Conservation (phyloP, 805 yeast species). For the Ogataea chonburiensis region DNA sequence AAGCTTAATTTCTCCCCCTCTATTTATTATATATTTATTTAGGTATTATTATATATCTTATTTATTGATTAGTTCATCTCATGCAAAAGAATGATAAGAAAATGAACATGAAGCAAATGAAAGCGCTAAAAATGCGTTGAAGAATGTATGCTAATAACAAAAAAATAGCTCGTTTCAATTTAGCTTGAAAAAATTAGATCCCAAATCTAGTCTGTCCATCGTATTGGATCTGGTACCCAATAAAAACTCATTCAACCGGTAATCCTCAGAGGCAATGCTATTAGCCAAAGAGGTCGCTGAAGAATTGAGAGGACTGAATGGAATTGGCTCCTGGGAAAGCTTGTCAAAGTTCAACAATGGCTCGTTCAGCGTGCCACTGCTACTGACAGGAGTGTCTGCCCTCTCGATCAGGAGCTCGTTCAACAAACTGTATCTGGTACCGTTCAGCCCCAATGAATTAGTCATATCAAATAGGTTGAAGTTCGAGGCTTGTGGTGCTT, state of each 20-base stretch:
- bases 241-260: slow-evolving; percentile 50
- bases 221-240: slow-evolving; percentile 57
- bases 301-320: slow-evolving; percentile 25
- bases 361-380: slow-evolving; percentile 7
- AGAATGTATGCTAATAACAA: slow-evolving; percentile 11
- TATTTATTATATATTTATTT: slow-evolving; percentile 7
- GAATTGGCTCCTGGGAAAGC: slow-evolving; percentile 28
- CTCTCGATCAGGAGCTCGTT: slow-evolving; percentile 21
- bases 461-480: slow-evolving; percentile 19
- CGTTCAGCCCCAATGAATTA: slow-evolving; percentile 26
- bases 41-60: slow-evolving; percentile 12
- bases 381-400: slow-evolving; percentile 3
- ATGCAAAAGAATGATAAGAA: slow-evolving; percentile 7
- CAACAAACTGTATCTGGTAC: slow-evolving; percentile 21
- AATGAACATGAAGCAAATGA: slow-evolving; percentile 13
- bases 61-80: slow-evolving; percentile 8
- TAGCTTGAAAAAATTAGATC: slow-evolving; percentile 41
- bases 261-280: slow-evolving; percentile 25
- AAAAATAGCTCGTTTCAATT: slow-evolving; percentile 27
- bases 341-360: slow-evolving; percentile 20
- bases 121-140: slow-evolving; percentile 12
- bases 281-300: slow-evolving; percentile 17
- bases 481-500: slow-evolving; percentile 2
- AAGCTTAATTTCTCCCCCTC: slow-evolving; percentile 17
- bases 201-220: slow-evolving; percentile 49